Evolutionary conservation across 2,329 filamentous ascomycete genomes (phyloP).

Genomic region (Ophiostoma quercus): DNA sequence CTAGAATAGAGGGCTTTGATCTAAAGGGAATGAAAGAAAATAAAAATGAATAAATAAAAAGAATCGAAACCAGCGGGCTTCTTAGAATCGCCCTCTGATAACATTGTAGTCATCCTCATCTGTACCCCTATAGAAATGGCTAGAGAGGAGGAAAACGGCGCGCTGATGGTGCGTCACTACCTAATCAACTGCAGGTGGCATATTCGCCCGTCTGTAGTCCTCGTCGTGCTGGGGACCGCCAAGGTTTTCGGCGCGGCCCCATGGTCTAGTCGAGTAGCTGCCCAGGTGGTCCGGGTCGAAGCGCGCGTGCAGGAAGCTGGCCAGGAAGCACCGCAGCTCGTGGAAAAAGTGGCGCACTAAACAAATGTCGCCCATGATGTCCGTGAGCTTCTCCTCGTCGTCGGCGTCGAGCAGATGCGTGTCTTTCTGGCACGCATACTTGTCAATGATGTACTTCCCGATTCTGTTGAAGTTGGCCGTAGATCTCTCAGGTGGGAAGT

Average conservation of each 20-base stretch:
- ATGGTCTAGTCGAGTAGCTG: slow-evolving; percentile 61
- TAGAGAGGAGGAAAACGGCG: too few species aligned
- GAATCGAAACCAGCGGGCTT: too few species aligned
- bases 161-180: too few species aligned
- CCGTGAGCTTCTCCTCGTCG: slow-evolving; percentile 71
- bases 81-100: too few species aligned
- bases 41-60: too few species aligned
- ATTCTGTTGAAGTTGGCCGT: too few species aligned
- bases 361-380: slow-evolving; percentile 57
- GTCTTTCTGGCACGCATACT: slow-evolving; percentile 51
- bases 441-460: slow-evolving; percentile 58
- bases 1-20: too few species aligned
- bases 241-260: neutral
- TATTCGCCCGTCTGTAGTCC: neutral
- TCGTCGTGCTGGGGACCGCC: neutral
- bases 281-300: slow-evolving; percentile 66
- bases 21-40: too few species aligned
- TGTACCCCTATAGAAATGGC: too few species aligned
- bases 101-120: too few species aligned
- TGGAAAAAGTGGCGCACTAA: slow-evolving; percentile 73
- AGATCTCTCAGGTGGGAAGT: too few species aligned
- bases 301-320: slow-evolving; percentile 69
- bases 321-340: slow-evolving; percentile 74
- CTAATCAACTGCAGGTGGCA: neutral
- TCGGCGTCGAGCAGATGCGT: slow-evolving; percentile 55